Evolutionary conservation across 2,329 filamentous ascomycete genomes (phyloP).

Genomic region (Lasiodiplodia gonubiensis): DNA sequence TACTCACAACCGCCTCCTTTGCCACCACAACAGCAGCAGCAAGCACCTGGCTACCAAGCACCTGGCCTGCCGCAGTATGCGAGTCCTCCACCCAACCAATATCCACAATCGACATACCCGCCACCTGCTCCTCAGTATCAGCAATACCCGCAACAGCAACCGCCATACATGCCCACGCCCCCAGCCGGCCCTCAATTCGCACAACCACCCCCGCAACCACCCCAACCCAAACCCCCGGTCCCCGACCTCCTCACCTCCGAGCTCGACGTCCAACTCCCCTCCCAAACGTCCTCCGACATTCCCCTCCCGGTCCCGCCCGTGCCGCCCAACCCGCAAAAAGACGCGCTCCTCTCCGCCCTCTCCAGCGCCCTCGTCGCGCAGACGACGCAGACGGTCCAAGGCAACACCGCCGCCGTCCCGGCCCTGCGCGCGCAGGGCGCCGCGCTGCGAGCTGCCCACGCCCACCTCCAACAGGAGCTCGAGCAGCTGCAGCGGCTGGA

Average conservation of each 20-base stretch:
- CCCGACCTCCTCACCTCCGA: slow-evolving; percentile 67
- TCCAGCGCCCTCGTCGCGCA: slow-evolving; percentile 72
- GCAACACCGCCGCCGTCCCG: slow-evolving; percentile 75
- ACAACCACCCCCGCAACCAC: slow-evolving; percentile 19
- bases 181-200: slow-evolving; percentile 43
- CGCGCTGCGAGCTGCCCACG: slow-evolving; percentile 74
- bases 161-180: slow-evolving; percentile 39
- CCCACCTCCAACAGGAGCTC: slow-evolving; percentile 75
- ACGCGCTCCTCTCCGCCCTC: slow-evolving; percentile 79
- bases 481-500: slow-evolving; percentile 73
- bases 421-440: slow-evolving; percentile 79
- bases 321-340: slow-evolving; percentile 94
- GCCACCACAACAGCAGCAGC: slow-evolving; percentile 3
- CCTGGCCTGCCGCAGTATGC: slow-evolving; percentile 30
- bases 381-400: slow-evolving; percentile 70
- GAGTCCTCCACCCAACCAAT: slow-evolving; percentile 30
- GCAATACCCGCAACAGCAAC: slow-evolving; percentile 34
- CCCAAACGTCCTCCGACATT: slow-evolving; percentile 52
- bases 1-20: slow-evolving; percentile 35
- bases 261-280: slow-evolving; percentile 64
- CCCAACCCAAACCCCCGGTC: slow-evolving; percentile 33
- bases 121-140: slow-evolving; percentile 31
- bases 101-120: slow-evolving; percentile 23
- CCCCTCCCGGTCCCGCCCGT: slow-evolving; percentile 74
- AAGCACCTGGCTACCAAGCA: neutral